Conservation (phyloP, 352 stramenopile genomes). For the Pythium oligandrum region DNA sequence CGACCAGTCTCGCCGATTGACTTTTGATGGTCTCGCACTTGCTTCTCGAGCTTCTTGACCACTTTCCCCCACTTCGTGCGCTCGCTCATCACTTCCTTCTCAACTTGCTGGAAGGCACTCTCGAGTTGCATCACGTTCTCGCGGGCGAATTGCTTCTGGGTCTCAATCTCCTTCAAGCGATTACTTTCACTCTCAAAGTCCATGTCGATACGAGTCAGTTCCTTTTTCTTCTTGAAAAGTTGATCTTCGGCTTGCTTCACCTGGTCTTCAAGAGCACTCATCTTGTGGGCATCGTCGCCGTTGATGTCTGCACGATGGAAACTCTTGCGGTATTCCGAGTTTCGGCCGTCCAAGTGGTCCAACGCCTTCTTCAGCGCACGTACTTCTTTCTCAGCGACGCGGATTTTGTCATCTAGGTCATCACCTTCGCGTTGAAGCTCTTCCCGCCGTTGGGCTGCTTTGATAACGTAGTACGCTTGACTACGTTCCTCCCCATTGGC, state of each 20-base stretch:
- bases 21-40: slow-evolving; percentile 59
- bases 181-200: slow-evolving; percentile 73
- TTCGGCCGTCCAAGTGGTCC: slow-evolving; percentile 88
- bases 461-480: slow-evolving; percentile 95
- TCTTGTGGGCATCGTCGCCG: slow-evolving; percentile 78
- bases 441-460: slow-evolving; percentile 92
- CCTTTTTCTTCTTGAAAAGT: slow-evolving; percentile 93
- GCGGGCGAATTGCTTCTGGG: slow-evolving; percentile 51
- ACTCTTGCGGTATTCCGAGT: slow-evolving; percentile 93
- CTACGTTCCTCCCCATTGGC: slow-evolving; percentile 76
- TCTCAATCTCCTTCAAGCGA: slow-evolving; percentile 64
- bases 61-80: slow-evolving; percentile 66
- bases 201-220: slow-evolving; percentile 87
- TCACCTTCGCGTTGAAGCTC: slow-evolving; percentile 95
- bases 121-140: slow-evolving; percentile 64
- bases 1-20: slow-evolving; percentile 19
- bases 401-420: slow-evolving; percentile 93
- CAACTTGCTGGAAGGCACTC: slow-evolving; percentile 49
- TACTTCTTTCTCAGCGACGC: slow-evolving; percentile 90
- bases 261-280: slow-evolving; percentile 86
- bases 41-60: slow-evolving; percentile 62
- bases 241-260: slow-evolving; percentile 80
- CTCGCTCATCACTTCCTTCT: slow-evolving; percentile 66
- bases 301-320: slow-evolving; percentile 90
- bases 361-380: slow-evolving; percentile 91